phyloP scores from a whole-genome alignment of 305 asterid species.

The Fraxinus baroniana region DNA sequence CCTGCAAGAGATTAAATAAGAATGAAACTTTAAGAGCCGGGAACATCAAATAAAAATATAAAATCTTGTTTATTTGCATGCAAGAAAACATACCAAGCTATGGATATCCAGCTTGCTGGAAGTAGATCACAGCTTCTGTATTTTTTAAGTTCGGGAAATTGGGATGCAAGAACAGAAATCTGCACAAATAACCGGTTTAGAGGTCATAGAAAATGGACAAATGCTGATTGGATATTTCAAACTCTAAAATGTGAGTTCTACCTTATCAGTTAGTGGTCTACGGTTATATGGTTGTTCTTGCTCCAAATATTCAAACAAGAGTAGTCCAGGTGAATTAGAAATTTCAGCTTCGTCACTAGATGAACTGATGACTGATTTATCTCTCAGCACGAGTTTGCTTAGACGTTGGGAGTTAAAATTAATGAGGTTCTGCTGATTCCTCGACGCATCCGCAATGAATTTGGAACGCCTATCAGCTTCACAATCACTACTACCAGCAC shows the following conservation, averaged over 20 bases:
- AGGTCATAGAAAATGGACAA: constrained; percentile 10
- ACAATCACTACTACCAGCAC: constrained; percentile 41
- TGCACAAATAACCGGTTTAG: constrained; percentile 26
- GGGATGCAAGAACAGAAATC: constrained; percentile 57
- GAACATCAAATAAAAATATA: constrained; percentile 8
- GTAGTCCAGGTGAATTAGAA: constrained; percentile 38
- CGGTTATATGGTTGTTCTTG: constrained; percentile 62
- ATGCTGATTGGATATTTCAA: constrained; percentile 8
- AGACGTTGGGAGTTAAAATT: constrained; percentile 32
- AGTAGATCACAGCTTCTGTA: constrained; percentile 76
- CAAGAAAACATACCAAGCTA: constrained; percentile 68
- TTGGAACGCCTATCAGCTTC: constrained; percentile 37
- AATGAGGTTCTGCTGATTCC: background rate
- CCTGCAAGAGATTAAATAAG: constrained; percentile 48
- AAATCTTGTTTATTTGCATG: background rate
- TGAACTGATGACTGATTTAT: constrained; percentile 31
- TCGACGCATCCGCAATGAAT: constrained; percentile 18
- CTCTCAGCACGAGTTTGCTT: constrained; percentile 33
- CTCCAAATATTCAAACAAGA: constrained; percentile 63
- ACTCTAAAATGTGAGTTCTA: constrained; percentile 18
- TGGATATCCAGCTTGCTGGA: constrained; percentile 78
- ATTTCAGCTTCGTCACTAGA: constrained; percentile 38
- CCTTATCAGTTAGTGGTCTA: constrained; percentile 66
- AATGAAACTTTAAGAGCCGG: constrained; percentile 16
- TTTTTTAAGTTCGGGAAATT: constrained; percentile 57